Evolutionary conservation across 106 monocot species (phyloP).

Genomic region (Ottelia alismoides): DNA sequence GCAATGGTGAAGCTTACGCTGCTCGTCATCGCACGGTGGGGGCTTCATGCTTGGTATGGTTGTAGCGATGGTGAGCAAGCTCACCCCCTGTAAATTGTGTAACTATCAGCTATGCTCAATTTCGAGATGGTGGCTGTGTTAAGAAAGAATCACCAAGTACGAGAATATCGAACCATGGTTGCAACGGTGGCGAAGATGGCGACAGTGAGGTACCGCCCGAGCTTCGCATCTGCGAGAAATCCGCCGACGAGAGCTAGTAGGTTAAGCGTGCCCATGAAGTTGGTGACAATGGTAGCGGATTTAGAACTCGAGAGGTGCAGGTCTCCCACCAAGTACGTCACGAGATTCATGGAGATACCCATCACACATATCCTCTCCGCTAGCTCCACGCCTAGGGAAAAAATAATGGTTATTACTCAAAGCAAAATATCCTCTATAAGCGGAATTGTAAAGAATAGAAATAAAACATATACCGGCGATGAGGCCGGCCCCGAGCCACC

Average conservation of each 20-base stretch:
- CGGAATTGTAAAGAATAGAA: too few species aligned
- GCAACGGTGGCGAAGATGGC: slow-evolving; percentile 40
- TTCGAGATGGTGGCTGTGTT: too few species aligned
- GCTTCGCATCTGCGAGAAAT: slow-evolving; percentile 73
- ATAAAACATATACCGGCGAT: slow-evolving; percentile 44
- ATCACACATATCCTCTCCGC: slow-evolving; percentile 72
- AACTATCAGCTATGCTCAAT: not conserved
- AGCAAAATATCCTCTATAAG: too few species aligned
- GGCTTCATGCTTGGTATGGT: slow-evolving; percentile 39
- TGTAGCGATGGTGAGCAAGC: slow-evolving; percentile 44
- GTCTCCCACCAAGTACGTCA: slow-evolving; percentile 63
- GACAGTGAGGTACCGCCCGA: slow-evolving; percentile 63
- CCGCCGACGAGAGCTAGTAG: slow-evolving; percentile 54
- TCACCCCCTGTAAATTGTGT: slow-evolving; percentile 24
- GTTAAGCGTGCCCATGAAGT: slow-evolving; percentile 80
- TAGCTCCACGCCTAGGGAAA: too few species aligned
- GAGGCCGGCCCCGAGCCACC: slow-evolving; percentile 73
- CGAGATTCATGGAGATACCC: slow-evolving; percentile 77
- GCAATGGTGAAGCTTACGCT: slow-evolving; percentile 5
- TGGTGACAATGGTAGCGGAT: slow-evolving; percentile 75
- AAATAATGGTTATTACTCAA: too few species aligned
- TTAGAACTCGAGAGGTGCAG: slow-evolving; percentile 49
- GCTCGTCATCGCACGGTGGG: slow-evolving; percentile 29
- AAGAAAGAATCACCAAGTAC: too few species aligned
- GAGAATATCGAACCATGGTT: slow-evolving; percentile 30